Evolutionary conservation across 2,329 filamentous ascomycete genomes (phyloP), one percentile per base, ranked within the genome.

Genomic region (Fusarium nygamai): DNA sequence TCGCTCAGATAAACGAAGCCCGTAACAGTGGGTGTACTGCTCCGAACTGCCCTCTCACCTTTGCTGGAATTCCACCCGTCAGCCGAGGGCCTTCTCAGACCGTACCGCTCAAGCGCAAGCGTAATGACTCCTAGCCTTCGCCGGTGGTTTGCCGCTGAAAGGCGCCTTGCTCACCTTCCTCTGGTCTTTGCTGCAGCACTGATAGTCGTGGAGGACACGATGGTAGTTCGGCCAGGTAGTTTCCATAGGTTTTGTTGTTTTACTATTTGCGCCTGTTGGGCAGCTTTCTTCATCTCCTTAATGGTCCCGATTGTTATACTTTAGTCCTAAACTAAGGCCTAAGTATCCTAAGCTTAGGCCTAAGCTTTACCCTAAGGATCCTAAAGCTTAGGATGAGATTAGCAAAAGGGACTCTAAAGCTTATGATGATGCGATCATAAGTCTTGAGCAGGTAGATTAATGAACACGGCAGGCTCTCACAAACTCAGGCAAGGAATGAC

Each of bases 401-500:
- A 17, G 27, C 9, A 53, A 16, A 38, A 36, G 4, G 6, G 27
- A 17, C 7, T 13, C n/a, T 38, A 17, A 22, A 22, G 13, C 13
- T 27, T 53, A 38, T 36, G 33, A 27, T 22, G 9, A 24, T 36
- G 9, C 5, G 22, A 27, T 22, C 4, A 27, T 10, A 24, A 24
- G 17, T 8, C 47, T 20, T 2, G 6, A n/a, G 1, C 4, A 19
- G 17, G 12, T 7, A 20, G 5, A 27, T 20, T 4, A 1, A 46
- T 0, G 11, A 11, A 24, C 22, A 24, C n/a, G n/a, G 14, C 17
- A 17, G 3, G n/a, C 8, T 24, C 10, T 24, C n/a, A 8, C 2
- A 22, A 20, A 3, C 2, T 3, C 2, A 3, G 19, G 5, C 4
- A 3, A 38, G 0, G 1, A 16, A 13, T 13, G 2, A 20, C 10